phyloP scores from a whole-genome alignment of 163 green algal species.

The Scenedesmus sp. region DNA sequence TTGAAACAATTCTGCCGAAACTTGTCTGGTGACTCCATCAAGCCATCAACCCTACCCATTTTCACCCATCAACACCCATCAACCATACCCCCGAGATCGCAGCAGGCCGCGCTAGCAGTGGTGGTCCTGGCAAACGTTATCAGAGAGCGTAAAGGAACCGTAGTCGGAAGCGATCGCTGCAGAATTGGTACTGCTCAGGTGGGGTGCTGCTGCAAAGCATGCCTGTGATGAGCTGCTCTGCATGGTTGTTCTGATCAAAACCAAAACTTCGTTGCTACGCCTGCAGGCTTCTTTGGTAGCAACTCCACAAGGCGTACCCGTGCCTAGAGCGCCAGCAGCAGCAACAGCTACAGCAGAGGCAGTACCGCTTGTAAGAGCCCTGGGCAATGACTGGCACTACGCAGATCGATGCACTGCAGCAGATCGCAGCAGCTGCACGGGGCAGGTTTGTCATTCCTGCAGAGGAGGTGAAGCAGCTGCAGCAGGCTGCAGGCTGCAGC shows the following conservation, averaged over 20 bases:
- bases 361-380: neutral
- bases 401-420: neutral
- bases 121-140: no score
- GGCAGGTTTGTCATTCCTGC: conserved; percentile 72
- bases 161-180: no score
- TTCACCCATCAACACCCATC: no score
- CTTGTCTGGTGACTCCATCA: no score
- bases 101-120: no score
- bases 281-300: neutral
- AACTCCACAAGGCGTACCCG: neutral
- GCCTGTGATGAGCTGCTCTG: neutral
- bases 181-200: neutral
- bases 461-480: conserved; percentile 63
- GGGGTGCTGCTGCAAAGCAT: neutral
- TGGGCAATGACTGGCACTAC: neutral
- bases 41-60: no score
- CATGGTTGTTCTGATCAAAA: neutral
- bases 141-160: no score
- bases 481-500: conserved; percentile 36
- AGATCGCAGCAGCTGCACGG: neutral
- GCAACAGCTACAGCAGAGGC: neutral
- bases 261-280: neutral
- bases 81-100: no score
- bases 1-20: no score
- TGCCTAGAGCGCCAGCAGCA: neutral